Base-by-base conservation (phyloP, 345 rosid genomes). In the Crucihimalaya himalaica region DNA sequence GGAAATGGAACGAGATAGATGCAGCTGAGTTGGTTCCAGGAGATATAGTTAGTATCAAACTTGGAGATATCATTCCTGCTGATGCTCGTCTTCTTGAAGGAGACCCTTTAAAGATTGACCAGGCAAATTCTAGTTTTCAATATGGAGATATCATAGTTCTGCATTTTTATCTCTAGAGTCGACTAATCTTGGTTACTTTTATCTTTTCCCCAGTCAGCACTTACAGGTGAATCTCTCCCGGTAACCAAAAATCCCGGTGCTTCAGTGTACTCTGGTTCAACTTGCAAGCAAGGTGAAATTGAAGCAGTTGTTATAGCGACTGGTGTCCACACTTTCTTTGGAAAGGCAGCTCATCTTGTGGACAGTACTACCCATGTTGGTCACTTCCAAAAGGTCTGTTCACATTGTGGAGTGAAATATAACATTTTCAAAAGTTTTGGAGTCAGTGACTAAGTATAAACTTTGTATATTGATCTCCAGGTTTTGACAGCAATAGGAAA, bases 271-370 rank as follows among this genome's bases (percentile, higher is more conserved):
- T 89, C 97, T 20, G 97, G 96, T 47, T 93, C 98, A 72, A 92
- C 93, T 21, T 92, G 96, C 47, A 92, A 92, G 75, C 93, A 86
- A 88, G 97, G 97, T 42, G 97, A 93, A 65, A 87, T 93, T 20
- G 98, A 93, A 81, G 98, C 96, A 15, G 86, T 93, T 55, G 91
- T 90, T 35, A 90, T 89, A 13, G 98, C 96, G 1, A 92, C 98
- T 13, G 98, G 98, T 66, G 96, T 92, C 2, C 93, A 82, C 55
- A 92, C 96, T 66, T 92, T 92, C 92, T 92, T 92, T 13, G 96
- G 98, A 42, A 92, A 87, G 78, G 98, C 96, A 2, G 98, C 96
- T 81, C 95, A 92, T 84, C 96, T 92, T 73, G 96, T 92, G n/a
- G 98, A 92, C 59, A 76, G 58, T 64, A 92, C 98, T 23, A 87